These are phyloP conservation scores for Pichia rugopelliculosa DNA, from an alignment of 805 yeast genomes.

Conservation along the genomic window DNA sequence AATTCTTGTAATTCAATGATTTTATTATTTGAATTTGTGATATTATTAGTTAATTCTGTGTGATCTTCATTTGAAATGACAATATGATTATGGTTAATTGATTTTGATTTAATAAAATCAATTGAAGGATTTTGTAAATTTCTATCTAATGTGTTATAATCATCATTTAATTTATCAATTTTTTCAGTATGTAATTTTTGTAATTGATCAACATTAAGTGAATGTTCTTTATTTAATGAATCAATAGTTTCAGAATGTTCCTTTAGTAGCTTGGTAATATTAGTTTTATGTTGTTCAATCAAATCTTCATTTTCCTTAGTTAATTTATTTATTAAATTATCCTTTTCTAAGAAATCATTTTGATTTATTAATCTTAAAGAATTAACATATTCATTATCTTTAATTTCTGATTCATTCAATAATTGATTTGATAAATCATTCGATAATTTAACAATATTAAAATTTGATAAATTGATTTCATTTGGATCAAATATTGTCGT, in stretches of 20 bases:
- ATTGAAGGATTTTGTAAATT: conserved; percentile 30
- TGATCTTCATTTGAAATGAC: conserved; percentile 12
- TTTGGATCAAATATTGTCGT: conserved; percentile 1
- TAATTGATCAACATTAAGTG: too few relatives aligned
- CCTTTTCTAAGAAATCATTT: not conserved
- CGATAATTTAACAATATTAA: conserved; percentile 15
- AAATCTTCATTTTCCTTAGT: not conserved
- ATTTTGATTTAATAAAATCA: conserved; percentile 18
- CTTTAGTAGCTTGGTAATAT: too few relatives aligned
- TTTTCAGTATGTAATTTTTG: not conserved
- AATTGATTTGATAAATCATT: conserved; percentile 9
- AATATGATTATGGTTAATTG: conserved; percentile 6
- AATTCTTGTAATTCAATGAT: not conserved
- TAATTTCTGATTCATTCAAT: not conserved
- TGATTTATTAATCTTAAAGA: not conserved
- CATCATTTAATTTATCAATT: not conserved
- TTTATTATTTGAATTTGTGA: not conserved
- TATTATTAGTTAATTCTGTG: not conserved
- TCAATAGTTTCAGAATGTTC: too few relatives aligned
- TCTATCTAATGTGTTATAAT: too few relatives aligned
- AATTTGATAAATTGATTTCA: conserved; percentile 6
- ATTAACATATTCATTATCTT: not conserved
- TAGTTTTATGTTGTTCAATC: too few relatives aligned
- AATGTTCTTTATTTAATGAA: too few relatives aligned
- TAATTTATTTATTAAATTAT: not conserved